Evolutionary conservation across 495 filamentous ascomycete genomes (phyloP), one percentile per base, ranked within the genome.

Genomic region (Talaromyces wortmannii): DNA sequence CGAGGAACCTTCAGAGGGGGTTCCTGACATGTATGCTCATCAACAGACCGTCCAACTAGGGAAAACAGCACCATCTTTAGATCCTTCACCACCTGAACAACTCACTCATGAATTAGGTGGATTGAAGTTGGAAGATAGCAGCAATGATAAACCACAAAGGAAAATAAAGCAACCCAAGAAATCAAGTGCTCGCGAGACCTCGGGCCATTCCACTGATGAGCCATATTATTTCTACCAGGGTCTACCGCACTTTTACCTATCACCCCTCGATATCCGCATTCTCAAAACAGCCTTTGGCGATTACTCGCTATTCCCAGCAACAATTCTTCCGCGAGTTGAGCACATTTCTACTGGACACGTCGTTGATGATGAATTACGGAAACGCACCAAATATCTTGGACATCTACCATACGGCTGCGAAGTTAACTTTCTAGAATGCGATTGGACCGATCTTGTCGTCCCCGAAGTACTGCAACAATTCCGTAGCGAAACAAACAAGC

Each of bases 321-420:
- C 90, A 0, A 85, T 98, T 13, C 81, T 97, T 7, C 94, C 94
- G 2, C 83, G 88, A 16, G 89, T 98, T 12, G 94, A 97, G 61
- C 90, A 88, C 65, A 88, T 97, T 11, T 92, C 90, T 3, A 90
- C 88, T 1, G 91, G 91, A 17, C 91, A 97, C 61, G 86, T 90
- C 16, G 83, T 98, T 30, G 95, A 97, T 60, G 91, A 97, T 61
- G 87, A 89, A 30, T 72, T 97, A 33, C 83, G 94, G 42, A 90
- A 88, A 68, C 82, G 90, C 50, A 82, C 89, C 32, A 96, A 94
- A 67, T 98, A 97, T 61, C 79, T 98, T 2, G 84, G 85, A 6
- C 94, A 98, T 66, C 80, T 98, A 12, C 94, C 94, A 0, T 83
- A 91, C 52, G 94, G 94, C 3, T 97, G 92, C 68, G 89, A 96